These are phyloP conservation scores for Annulohypoxylon maeteangense DNA, from an alignment of 495 filamentous ascomycete genomes.

Conservation along the genomic window DNA sequence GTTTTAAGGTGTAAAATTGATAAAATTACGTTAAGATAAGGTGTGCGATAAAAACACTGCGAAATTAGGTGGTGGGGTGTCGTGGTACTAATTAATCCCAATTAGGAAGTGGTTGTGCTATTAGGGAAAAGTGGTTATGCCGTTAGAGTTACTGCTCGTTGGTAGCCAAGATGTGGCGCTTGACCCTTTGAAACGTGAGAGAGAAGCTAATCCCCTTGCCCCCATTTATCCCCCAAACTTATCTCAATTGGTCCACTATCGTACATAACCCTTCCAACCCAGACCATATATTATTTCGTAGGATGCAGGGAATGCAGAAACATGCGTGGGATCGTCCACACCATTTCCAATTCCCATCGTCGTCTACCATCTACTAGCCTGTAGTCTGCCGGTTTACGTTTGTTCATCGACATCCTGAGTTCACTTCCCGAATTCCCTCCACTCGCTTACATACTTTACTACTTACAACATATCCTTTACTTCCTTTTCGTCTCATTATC, in stretches of 20 bases:
- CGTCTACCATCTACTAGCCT: constrained; percentile 5
- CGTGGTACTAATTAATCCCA: no score
- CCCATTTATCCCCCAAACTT: constrained; percentile 11
- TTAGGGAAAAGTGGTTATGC: no score
- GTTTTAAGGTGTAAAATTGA: no score
- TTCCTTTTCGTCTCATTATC: constrained; percentile 20
- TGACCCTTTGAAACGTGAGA: constrained; percentile 25
- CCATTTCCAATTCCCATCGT: constrained; percentile 3
- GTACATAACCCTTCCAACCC: not conserved
- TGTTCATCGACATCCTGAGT: constrained; percentile 35
- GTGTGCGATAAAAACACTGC: no score
- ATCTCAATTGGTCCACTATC: constrained; percentile 10
- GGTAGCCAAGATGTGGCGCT: constrained; percentile 31
- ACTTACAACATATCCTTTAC: not conserved
- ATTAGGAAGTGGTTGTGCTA: no score
- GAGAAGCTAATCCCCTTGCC: not conserved
- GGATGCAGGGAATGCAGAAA: constrained; percentile 31
- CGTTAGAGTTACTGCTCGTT: no score
- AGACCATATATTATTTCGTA: not conserved
- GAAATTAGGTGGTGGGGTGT: no score
- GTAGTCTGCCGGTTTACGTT: constrained; percentile 6
- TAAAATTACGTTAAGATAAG: no score
- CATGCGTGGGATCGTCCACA: constrained; percentile 34
- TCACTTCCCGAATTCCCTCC: constrained; percentile 22
- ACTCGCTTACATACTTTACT: constrained; percentile 19